These are phyloP conservation scores for Ascosphaera apis DNA, from an alignment of 2,329 filamentous ascomycete species.

Conservation along the genomic window DNA sequence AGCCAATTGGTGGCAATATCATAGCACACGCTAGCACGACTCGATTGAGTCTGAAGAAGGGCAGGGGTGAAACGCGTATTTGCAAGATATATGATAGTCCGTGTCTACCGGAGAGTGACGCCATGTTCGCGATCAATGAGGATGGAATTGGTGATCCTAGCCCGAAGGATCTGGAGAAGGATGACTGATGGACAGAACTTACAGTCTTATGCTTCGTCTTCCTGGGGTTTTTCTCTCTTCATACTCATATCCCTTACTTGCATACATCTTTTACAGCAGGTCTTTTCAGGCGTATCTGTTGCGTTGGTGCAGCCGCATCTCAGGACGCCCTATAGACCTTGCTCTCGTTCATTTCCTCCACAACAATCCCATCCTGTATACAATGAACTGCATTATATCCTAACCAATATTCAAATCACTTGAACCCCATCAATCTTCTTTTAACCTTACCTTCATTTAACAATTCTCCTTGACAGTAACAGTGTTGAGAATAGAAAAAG, in stretches of 20 bases:
- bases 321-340: too few relatives aligned
- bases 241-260: slow-evolving; percentile 1
- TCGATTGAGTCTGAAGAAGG: slow-evolving; percentile 83
- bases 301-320: too few relatives aligned
- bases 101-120: slow-evolving; percentile 88
- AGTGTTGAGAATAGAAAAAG: too few relatives aligned
- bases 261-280: too few relatives aligned
- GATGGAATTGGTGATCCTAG: slow-evolving; percentile 90
- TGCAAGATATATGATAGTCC: slow-evolving; percentile 99
- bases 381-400: too few relatives aligned
- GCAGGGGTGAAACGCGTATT: slow-evolving; percentile 78
- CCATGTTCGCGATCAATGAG: slow-evolving; percentile 88
- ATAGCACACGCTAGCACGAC: slow-evolving; percentile 96
- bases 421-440: too few relatives aligned
- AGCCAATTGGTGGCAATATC: slow-evolving; percentile 95
- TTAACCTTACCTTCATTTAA: too few relatives aligned
- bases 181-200: slow-evolving; percentile 20
- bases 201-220: neutral
- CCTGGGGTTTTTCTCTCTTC: neutral
- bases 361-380: too few relatives aligned
- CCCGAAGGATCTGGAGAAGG: slow-evolving; percentile 86
- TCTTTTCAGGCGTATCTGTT: too few relatives aligned
- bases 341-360: too few relatives aligned
- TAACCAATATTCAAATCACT: too few relatives aligned
- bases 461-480: too few relatives aligned